Evolutionary conservation across 208 protist species (phyloP).

Genomic region (Sergeia podlipaevii): DNA sequence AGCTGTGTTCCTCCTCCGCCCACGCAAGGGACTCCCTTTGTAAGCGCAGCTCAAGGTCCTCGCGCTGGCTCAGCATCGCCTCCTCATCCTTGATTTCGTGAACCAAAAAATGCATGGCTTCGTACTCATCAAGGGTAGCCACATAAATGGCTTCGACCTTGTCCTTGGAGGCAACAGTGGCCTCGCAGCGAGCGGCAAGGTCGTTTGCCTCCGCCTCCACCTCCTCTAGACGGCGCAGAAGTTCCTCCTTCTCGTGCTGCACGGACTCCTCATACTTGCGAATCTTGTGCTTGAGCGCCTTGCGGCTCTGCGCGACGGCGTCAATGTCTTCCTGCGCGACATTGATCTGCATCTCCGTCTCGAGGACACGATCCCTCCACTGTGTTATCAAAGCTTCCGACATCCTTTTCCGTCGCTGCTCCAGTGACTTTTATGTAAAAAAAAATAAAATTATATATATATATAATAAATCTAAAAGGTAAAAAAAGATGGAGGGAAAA

Average conservation of each 20-base stretch:
- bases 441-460: background rate
- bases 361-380: slow-evolving; percentile 73
- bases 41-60: slow-evolving; percentile 61
- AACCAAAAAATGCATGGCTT: slow-evolving; percentile 71
- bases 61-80: slow-evolving; percentile 41
- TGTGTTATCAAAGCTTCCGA: slow-evolving; percentile 37
- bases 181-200: slow-evolving; percentile 48
- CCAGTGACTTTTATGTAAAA: background rate
- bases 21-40: slow-evolving; percentile 66
- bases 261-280: slow-evolving; percentile 45
- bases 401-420: background rate
- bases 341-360: slow-evolving; percentile 56
- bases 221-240: slow-evolving; percentile 53
- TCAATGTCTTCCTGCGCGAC: slow-evolving; percentile 70
- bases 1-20: slow-evolving; percentile 79
- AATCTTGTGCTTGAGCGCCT: slow-evolving; percentile 39
- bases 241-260: slow-evolving; percentile 53
- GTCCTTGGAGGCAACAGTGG: slow-evolving; percentile 46
- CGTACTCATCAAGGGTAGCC: slow-evolving; percentile 80
- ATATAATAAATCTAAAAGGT: background rate
- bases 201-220: slow-evolving; percentile 63
- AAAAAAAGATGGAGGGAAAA: background rate
- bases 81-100: slow-evolving; percentile 76
- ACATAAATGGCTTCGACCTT: slow-evolving; percentile 65
- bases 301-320: slow-evolving; percentile 34